Evolutionary conservation across 257 asterid genomes (phyloP).

Genomic region (Catharanthus roseus): DNA sequence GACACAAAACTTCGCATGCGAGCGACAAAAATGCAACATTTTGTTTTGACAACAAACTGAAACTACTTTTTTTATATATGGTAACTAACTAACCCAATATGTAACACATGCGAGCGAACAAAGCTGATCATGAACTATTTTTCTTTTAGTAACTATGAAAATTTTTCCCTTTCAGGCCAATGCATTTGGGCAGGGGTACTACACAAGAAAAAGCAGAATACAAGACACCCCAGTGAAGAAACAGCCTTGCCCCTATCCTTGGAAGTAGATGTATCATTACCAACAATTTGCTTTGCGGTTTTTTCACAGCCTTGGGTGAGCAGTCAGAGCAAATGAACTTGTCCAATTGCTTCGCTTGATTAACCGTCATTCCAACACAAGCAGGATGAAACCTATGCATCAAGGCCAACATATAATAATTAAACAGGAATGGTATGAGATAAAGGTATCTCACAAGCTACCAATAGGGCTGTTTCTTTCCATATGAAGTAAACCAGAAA

Average conservation of each 20-base stretch:
- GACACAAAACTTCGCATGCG: not conserved
- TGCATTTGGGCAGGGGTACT: not conserved
- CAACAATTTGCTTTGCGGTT: conserved; percentile 18
- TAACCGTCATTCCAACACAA: conserved; percentile 49
- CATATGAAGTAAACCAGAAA: not conserved
- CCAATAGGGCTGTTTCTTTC: not conserved
- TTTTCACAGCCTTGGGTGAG: conserved; percentile 32
- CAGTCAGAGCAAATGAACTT: conserved; percentile 53
- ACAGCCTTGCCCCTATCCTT: not conserved
- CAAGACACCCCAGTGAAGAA: not conserved
- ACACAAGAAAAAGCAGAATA: not conserved
- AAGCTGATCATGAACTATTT: not conserved
- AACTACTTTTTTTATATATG: not conserved
- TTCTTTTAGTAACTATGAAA: not conserved
- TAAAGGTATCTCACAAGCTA: not conserved
- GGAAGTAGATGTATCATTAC: conserved; percentile 23
- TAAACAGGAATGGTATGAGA: not conserved
- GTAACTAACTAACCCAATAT: not conserved
- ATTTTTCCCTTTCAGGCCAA: not conserved
- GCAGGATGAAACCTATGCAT: conserved; percentile 79
- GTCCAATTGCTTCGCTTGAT: conserved; percentile 42
- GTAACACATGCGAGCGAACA: not conserved
- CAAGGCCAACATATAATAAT: conserved; percentile 5
- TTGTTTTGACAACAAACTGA: not conserved
- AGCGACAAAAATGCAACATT: not conserved